Conservation (phyloP, 176 grass and related monocot genomes). For the Saccharum officinarum region DNA sequence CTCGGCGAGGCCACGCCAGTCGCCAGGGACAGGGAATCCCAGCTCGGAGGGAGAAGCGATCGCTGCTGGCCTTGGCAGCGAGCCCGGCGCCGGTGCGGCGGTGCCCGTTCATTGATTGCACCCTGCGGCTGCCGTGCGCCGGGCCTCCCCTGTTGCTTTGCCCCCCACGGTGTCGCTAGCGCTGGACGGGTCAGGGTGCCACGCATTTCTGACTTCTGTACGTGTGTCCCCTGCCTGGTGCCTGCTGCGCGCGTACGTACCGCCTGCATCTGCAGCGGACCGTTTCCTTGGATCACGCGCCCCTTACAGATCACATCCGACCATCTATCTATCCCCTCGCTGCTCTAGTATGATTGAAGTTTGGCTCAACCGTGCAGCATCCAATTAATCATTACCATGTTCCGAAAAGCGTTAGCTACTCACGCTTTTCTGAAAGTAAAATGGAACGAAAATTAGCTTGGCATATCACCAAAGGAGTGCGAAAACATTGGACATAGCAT, state of each 20-base stretch:
- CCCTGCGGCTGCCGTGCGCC: background rate
- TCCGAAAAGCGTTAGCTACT: too few relatives aligned
- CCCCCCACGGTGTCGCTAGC: conserved; percentile 22
- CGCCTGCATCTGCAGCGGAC: background rate
- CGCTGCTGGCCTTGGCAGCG: background rate
- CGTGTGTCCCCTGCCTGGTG: background rate
- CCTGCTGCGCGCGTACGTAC: conserved; percentile 17
- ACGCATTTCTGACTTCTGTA: conserved; percentile 5
- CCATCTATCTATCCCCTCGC: too few relatives aligned
- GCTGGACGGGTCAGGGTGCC: conserved; percentile 11
- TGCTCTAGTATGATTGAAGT: conserved; percentile 11
- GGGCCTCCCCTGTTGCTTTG: background rate
- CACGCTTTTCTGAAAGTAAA: background rate
- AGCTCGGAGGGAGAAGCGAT: background rate
- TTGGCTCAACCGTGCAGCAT: background rate
- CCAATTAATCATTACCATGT: background rate
- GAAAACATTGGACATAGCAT: background rate
- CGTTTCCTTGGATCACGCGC: conserved; percentile 43
- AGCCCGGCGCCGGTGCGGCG: background rate
- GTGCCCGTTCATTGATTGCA: conserved; percentile 24
- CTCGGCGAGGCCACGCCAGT: background rate
- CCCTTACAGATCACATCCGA: conserved; percentile 18
- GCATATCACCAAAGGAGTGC: background rate
- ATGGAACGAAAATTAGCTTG: background rate
- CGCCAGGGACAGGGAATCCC: too few relatives aligned